Base-by-base conservation (phyloP, 805 yeast genomes). In the Diddensiella santjacobensis region DNA sequence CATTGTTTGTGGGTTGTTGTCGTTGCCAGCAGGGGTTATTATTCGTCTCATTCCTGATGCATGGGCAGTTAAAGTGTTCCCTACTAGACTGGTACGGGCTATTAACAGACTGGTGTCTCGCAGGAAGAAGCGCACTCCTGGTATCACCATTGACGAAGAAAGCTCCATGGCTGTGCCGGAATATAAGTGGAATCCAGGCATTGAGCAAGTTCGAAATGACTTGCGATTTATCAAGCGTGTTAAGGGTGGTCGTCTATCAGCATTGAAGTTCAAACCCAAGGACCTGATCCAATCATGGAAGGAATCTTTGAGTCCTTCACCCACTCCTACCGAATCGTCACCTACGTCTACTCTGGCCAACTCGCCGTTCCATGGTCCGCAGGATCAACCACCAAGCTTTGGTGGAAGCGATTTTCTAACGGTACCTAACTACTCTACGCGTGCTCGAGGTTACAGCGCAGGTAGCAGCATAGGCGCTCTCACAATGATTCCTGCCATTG, bases 31-130 rank as follows among this genome's bases (percentile, higher is more conserved):
- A 40, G 98, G 97, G 48, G 63, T 73, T 17, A 22, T 89, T 10
- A 76, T 91, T 39, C 79, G 99, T 63, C 74, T 84, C 8, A 73
- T 85, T 30, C 99, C 99, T 1, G 96, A 95, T 67, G 71, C 72
- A 41, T 56, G 57, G 63, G 42, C 59, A 56, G 41, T 58, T 56
- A 42, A 56, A 37, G 18, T 53, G 4, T 66, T 56, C 22, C 63
- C 66, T 37, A 31, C 51, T 33, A 54, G 61, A 54, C 17, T 58
- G 18, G 53, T 58, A 49, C 26, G 42, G 26, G 59, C 60, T 1
- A 38, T 62, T 18, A 37, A 46, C 4, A 58, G 65, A 55, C 37
- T 47, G 6, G 36, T 24, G 15, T 22, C 31, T 35, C 18, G 39
- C 30, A 33, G 48, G 10, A 42, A 55, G 19, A 54, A 59, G 49